Base-by-base conservation (phyloP, 768 basidiomycete genomes). In the Auricularia heimuer region DNA sequence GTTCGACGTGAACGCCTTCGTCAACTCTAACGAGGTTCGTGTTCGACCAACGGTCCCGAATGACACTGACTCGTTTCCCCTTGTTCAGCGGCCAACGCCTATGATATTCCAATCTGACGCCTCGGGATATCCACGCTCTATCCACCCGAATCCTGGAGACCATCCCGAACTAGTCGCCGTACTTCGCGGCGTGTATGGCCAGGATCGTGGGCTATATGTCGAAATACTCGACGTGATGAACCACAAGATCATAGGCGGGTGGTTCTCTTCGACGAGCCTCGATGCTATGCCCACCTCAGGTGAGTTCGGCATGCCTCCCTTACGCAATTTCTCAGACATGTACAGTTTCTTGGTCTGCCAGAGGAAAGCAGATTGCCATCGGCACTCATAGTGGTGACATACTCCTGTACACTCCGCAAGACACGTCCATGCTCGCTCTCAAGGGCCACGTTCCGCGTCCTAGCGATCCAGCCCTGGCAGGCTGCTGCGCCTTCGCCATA, bases 301-400 rank as follows among this genome's bases (percentile, higher is more conserved):
- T 90, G 64, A 65, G 86, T 78, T n/a, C 51, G 3, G 39, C 8
- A 42, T 42, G 39, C 39, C 39, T 42, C 47, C 11, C 47, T 12
- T 18, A 3, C 47, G 8, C 47, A 16, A 0, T 64, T 7, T 42
- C 42, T 63, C 18, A 67, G 18, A 8, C 29, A n/a, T 63, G 29
- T 63, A 11, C 65, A 92, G 91, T 87, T 8, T 83, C 88, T 12
- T 93, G 91, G 90, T 92, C 90, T 3, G 88, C 90, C 1, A 91
- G 90, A 72, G 91, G 90, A 56, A 93, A 90, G 71, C 90, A 92
- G 64, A 78, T 93, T 51, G 89, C 89, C 1, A 82, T 93, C 58
- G 91, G 87, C 29, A 75, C 91, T 16, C 82, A 82, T 68, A 80
- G 79, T 21, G 90, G 90, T 2, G 86, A 88, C 63, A 85, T 92